These are phyloP conservation scores for Casuarina cunninghamiana DNA, from an alignment of 306 rosid genomes.

Conservation along the genomic window DNA sequence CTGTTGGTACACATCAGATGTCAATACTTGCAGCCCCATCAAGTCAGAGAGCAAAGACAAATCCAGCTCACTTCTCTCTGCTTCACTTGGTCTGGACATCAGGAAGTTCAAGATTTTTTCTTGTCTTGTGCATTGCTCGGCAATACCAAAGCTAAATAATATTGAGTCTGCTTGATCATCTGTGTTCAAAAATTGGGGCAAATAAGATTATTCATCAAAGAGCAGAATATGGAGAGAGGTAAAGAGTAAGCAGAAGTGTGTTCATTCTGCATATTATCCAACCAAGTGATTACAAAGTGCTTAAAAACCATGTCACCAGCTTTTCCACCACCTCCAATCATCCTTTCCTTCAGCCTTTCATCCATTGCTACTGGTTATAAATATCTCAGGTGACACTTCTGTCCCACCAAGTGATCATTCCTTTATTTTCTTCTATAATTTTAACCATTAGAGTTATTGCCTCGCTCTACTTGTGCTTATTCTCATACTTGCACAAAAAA, in stretches of 20 bases:
- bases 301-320: background rate
- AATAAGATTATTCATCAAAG: slow-evolving; percentile 15
- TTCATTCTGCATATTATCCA: slow-evolving; percentile 15
- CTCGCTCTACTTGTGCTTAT: background rate
- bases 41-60: slow-evolving; percentile 46
- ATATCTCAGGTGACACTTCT: background rate
- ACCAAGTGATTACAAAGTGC: background rate
- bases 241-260: slow-evolving; percentile 14
- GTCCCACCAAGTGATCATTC: background rate
- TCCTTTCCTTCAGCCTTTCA: background rate
- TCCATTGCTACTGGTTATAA: background rate
- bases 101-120: slow-evolving; percentile 58
- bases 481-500: background rate
- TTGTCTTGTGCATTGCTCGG: slow-evolving; percentile 57
- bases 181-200: slow-evolving; percentile 36
- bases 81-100: slow-evolving; percentile 51
- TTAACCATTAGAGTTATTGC: background rate
- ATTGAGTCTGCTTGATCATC: slow-evolving; percentile 48
- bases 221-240: slow-evolving; percentile 10
- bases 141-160: slow-evolving; percentile 61
- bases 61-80: slow-evolving; percentile 40
- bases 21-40: slow-evolving; percentile 49
- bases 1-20: slow-evolving; percentile 32
- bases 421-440: background rate
- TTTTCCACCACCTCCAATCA: background rate